A percentile compares a stretch with the other conserved stretches of the same genome.
These are phyloP conservation scores for Blastomyces silverae DNA, from an alignment of 2,329 filamentous ascomycete genomes.

Conservation along the genomic window DNA sequence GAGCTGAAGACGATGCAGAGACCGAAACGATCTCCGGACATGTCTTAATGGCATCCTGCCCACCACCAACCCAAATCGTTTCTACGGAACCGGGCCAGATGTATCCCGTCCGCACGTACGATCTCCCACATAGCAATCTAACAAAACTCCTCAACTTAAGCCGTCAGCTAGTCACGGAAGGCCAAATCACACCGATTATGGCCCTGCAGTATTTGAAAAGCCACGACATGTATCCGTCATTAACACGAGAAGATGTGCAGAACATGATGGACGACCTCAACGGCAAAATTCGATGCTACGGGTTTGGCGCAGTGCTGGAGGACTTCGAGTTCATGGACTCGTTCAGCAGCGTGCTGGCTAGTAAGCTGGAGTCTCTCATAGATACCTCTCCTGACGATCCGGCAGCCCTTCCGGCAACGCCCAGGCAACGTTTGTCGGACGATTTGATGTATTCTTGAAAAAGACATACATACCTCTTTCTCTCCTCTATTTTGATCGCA, in stretches of 20 bases:
- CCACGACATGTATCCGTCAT: slow-evolving; percentile 60
- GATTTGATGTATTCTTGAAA: slow-evolving; percentile 20
- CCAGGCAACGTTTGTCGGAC: neutral
- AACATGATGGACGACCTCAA: slow-evolving; percentile 65
- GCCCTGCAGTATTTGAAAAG: slow-evolving; percentile 76
- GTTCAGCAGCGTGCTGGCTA: slow-evolving; percentile 61
- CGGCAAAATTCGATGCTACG: slow-evolving; percentile 84
- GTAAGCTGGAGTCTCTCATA: slow-evolving; percentile 36
- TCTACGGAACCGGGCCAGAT: slow-evolving; percentile 47
- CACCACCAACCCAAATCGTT: slow-evolving; percentile 59
- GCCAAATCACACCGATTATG: slow-evolving; percentile 85
- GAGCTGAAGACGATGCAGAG: slow-evolving; percentile 50
- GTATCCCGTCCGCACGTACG: slow-evolving; percentile 68
- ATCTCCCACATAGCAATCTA: slow-evolving; percentile 68
- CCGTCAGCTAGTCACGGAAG: slow-evolving; percentile 71
- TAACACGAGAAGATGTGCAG: slow-evolving; percentile 63
- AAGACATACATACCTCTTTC: slow-evolving; percentile 1
- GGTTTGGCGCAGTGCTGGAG: slow-evolving; percentile 65
- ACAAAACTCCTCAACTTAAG: slow-evolving; percentile 78
- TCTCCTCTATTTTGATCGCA: neutral
- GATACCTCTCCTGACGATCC: neutral
- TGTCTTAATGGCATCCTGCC: slow-evolving; percentile 86
- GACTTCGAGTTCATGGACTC: slow-evolving; percentile 65
- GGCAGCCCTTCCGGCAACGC: neutral
- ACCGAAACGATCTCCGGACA: slow-evolving; percentile 69